Evolutionary conservation across 805 yeast genomes (phyloP), one percentile per base, ranked within the genome.

Genomic region (Candida schatavii): DNA sequence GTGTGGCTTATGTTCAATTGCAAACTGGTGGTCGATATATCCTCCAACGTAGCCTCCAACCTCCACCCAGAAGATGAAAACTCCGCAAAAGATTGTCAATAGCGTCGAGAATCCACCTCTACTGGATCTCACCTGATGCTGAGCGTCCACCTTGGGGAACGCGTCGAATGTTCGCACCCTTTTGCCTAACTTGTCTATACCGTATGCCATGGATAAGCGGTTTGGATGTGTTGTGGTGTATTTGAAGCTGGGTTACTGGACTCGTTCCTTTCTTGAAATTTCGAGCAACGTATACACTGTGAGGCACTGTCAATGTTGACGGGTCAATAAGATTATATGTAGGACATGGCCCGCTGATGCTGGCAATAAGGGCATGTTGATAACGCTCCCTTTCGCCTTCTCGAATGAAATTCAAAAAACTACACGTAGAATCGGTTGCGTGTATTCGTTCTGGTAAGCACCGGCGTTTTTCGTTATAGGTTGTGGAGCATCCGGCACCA

Each of bases 11-110:
- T 73, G 70, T 54, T 87, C 95, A 3, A 93, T 95, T 3, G 74
- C 68, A 59, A 87, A 93, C 50, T 83, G 86, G 49, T 83, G 85
- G 52, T 83, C 88, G 5, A 85, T 75, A 43, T 74, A 75, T 2
- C 97, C 97, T 41, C 93, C 96, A 43, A 90, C 69, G 57, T 75
- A 87, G 11, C 85, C 83, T 5, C 97, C 96, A 22, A 89, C 64
- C 57, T 90, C 95, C 11, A 87, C 78, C 87, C 95, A 91, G 4
- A 87, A 61, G 28, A 90, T 68, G 54, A 88, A 78, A 13, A 88
- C 53, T 14, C 85, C 75, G 44, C 76, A 71, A 20, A 84, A 48
- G n/a, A 75, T 70, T 13, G 89, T 80, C 37, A 84, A 33, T 3
- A 88, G 50, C 0, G 96, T 82, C 13, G 89, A 78, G 14, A 78